Conservation (phyloP, 345 rosid species). For the Camelina sativa region DNA sequence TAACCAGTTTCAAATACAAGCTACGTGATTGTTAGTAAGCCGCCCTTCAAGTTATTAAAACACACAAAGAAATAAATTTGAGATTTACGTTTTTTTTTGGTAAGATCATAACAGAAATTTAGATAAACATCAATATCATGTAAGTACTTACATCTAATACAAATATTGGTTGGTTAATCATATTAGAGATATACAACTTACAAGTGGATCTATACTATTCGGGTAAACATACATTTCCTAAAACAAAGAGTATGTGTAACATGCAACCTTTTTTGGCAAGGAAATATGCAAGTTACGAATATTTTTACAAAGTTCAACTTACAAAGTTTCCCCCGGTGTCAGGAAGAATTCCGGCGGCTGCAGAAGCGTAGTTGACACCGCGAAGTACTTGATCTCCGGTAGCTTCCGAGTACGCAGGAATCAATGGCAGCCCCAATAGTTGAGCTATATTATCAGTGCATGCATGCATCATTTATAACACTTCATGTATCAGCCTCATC, state of each 20-base stretch:
- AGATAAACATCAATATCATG: neutral
- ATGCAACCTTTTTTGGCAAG: conserved; percentile 19
- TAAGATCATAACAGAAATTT: neutral
- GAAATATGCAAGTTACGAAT: conserved; percentile 15
- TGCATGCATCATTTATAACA: conserved; percentile 26
- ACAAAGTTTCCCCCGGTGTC: conserved; percentile 92
- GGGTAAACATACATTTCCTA: neutral
- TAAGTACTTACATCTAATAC: neutral
- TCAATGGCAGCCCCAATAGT: conserved; percentile 77
- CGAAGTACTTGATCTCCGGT: conserved; percentile 74
- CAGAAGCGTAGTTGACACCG: conserved; percentile 95
- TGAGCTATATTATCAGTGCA: conserved; percentile 59
- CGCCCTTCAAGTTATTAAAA: neutral
- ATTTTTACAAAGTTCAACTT: conserved; percentile 24
- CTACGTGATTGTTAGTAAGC: neutral
- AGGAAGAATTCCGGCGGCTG: conserved; percentile 95
- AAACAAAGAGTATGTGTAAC: neutral
- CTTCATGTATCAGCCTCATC: conserved; percentile 5
- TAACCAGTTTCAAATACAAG: neutral
- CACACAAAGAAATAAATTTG: neutral
- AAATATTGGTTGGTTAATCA: too few relatives aligned
- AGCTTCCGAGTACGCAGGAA: conserved; percentile 83
- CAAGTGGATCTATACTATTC: neutral
- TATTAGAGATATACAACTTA: too few relatives aligned
- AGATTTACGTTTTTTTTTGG: neutral